These are phyloP conservation scores for Schizopora paradoxa DNA, from an alignment of 1,284 basidiomycete genomes.

Conservation along the genomic window DNA sequence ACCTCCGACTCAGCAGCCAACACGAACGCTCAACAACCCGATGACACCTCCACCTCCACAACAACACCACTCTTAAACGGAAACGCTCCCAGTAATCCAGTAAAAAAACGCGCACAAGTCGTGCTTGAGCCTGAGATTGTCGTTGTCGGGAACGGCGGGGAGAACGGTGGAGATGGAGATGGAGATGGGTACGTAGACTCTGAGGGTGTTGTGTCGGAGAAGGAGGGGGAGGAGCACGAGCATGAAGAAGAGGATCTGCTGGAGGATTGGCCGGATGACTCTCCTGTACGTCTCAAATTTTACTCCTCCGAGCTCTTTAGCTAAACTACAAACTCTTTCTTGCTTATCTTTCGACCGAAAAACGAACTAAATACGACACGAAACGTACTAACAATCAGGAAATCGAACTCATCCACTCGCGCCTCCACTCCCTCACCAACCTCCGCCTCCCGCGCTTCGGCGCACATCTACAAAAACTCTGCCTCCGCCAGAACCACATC, in stretches of 20 bases:
- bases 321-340: background rate
- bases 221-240: constrained; percentile 34
- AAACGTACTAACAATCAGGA: too few species aligned
- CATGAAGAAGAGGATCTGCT: constrained; percentile 42
- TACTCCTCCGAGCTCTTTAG: constrained; percentile 1
- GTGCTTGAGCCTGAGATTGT: constrained; percentile 6
- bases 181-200: constrained; percentile 42
- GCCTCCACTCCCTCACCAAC: constrained; percentile 60
- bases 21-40: too few species aligned
- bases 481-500: constrained; percentile 87
- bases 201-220: constrained; percentile 34
- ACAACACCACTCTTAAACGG: too few species aligned
- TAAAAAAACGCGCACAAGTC: constrained; percentile 10
- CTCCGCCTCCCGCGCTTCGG: constrained; percentile 72
- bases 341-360: background rate
- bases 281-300: constrained; percentile 47
- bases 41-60: too few species aligned
- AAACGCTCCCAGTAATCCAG: too few species aligned
- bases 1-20: too few species aligned
- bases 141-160: too few species aligned
- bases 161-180: constrained; percentile 34
- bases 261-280: constrained; percentile 49
- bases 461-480: constrained; percentile 66
- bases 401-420: constrained; percentile 84
- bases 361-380: constrained; percentile 10